Conservation (phyloP, 1,284 basidiomycete genomes). For the Lentinus polychrous region DNA sequence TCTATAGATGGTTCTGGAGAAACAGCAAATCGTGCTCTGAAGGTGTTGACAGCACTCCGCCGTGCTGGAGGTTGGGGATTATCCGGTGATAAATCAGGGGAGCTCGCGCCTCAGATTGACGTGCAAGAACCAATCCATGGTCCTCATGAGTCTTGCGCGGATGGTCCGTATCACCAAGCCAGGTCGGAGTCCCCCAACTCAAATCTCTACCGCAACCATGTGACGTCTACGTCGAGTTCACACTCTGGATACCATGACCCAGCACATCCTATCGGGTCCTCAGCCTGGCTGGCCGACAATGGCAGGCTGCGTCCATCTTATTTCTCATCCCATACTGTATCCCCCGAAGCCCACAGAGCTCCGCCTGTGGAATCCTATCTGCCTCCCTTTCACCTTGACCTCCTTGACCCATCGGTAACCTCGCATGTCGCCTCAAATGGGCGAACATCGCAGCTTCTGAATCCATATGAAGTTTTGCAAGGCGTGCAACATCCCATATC, state of each 20-base stretch:
- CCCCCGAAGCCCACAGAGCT: background rate
- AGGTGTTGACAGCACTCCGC: constrained; percentile 17
- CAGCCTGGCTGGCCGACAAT: background rate
- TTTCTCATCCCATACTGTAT: background rate
- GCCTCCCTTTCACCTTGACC: too few species aligned
- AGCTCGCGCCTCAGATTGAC: background rate
- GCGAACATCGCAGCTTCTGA: background rate
- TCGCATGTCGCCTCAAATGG: background rate
- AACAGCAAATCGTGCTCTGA: constrained; percentile 16
- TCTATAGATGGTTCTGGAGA: constrained; percentile 17
- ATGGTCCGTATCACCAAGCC: background rate
- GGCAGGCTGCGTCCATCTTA: too few species aligned
- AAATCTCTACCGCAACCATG: background rate
- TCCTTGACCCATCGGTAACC: background rate
- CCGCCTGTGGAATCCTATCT: background rate
- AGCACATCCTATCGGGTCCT: background rate
- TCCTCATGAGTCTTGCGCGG: background rate
- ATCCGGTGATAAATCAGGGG: background rate
- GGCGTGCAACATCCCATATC: background rate
- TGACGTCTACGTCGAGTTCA: background rate
- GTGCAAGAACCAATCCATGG: background rate
- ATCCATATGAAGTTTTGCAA: constrained; percentile 1
- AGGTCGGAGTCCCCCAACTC: background rate
- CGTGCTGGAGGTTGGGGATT: constrained; percentile 20
- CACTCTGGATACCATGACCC: too few species aligned